Base-by-base conservation (phyloP, 192 early-diverging fungal genomes). In the Backusella mclennaniae region DNA sequence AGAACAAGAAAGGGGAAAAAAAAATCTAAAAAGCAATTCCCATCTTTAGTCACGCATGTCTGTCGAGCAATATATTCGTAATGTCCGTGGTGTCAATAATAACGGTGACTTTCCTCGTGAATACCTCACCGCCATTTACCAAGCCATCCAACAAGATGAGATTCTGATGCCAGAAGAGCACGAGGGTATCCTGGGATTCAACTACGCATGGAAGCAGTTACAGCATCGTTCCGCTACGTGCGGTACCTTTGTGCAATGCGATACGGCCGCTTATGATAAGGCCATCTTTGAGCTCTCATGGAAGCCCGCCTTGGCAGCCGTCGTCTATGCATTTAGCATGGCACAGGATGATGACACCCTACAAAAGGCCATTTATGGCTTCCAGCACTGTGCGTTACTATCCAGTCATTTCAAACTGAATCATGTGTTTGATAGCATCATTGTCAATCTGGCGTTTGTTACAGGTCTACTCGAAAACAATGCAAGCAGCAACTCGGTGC, bases 101-200 rank as follows among this genome's bases (percentile, higher is more conserved):
- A 89, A 90, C 17, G 85, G 90, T 46, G 91, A 99, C 76, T 98
- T 99, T 79, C 82, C 88, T 14, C 75, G 82, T 2, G 96, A 93
- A 26, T 98, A 95, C 76, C 78, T 99, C 79, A 89, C 83, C 67
- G 89, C 89, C 23, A 92, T 99, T 12, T 99, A 92, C 82, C 89
- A 93, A 31, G 93, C 93, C n/a, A 98, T 99, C 79, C 87, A 89
- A 26, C 87, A 92, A 56, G 90, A 90, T 63, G 98, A 98, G 84
- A 98, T 99, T 80, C 92, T 98, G 4, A 92, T 99, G 85, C 95
- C 96, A 4, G 96, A 97, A 85, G 98, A 99, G 77, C 96, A 97
- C 73, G 96, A 95, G 69, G 97, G 97, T 19, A 94, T 94, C 11
- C 85, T 96, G 9, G 95, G 96, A 35, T 98, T 98, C 79, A 95